Evolutionary conservation across 345 rosid genomes (phyloP), one percentile per base, ranked within the genome.

Genomic region (Orychophragmus violaceus): DNA sequence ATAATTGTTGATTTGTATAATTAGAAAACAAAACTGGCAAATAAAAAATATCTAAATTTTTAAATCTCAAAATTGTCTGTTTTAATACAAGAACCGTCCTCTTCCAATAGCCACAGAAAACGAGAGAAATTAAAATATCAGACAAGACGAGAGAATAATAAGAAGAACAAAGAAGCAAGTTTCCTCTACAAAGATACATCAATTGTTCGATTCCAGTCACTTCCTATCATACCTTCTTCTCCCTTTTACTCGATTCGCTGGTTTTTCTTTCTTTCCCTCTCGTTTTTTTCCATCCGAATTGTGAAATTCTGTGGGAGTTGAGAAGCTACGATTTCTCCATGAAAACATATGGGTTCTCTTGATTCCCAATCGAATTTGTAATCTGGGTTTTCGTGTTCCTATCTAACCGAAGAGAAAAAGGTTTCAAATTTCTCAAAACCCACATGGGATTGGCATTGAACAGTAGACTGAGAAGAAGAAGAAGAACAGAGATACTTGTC

Each of bases 401-500:
- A 25, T 37, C 56, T 19, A 71, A 44, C 66, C 36, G 41, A 18
- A 55, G 46, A 59, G 41, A 64, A 18, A 36, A 71, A 45, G 18
- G 12, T 17, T 22, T 41, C 46, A 56, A 48, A 42, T 70, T 44
- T 52, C 52, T 63, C 33, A 49, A 33, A 74, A 59, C 69, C 81
- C 83, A 81, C 86, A 85, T 84, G 91, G 90, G 90, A 83, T 86
- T 84, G 85, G 81, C 69, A 72, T 53, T 66, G 37, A 74, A 55
- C 33, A 56, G 66, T 35, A 64, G 69, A 52, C 68, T 62, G 51
- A 32, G 57, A 60, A 73, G 72, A 74, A 51, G 71, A 45, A 35
- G 63, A 63, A 29, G 44, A 37, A 37, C 35, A 39, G 64, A 37
- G 13, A 7, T 32, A 24, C 14, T 36, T 22, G 41, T 36, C 58